These are phyloP conservation scores for Acmispon strigosus DNA, from an alignment of 306 rosid genomes.

Conservation along the genomic window DNA sequence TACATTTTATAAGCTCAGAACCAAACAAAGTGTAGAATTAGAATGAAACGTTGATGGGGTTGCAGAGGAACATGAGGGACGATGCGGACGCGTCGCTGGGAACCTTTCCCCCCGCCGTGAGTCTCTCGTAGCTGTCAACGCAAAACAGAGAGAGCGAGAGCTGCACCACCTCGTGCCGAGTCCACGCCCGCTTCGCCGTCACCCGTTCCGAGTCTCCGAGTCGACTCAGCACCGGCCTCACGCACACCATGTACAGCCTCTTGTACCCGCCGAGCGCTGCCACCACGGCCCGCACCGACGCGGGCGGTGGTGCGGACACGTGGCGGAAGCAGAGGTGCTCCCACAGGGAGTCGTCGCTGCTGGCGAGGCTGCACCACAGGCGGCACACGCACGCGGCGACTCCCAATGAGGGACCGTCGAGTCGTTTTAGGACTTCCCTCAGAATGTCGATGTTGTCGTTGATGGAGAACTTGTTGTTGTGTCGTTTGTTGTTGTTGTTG, in stretches of 20 bases:
- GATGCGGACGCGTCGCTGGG: constrained; percentile 37
- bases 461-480: constrained; percentile 52
- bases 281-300: constrained; percentile 48
- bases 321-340: constrained; percentile 87
- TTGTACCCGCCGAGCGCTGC: constrained; percentile 89
- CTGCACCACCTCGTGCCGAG: constrained; percentile 65
- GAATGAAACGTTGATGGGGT: constrained; percentile 41
- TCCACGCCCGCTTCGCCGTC: constrained; percentile 57
- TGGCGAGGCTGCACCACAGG: constrained; percentile 64
- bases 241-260: constrained; percentile 75
- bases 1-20: no score
- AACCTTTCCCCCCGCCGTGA: constrained; percentile 19
- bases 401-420: constrained; percentile 84
- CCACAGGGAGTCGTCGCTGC: constrained; percentile 85
- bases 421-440: constrained; percentile 72
- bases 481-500: neutral
- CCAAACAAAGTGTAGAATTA: neutral
- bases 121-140: constrained; percentile 46
- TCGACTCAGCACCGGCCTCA: constrained; percentile 76
- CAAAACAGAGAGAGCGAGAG: constrained; percentile 87
- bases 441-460: constrained; percentile 93
- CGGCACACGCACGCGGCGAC: constrained; percentile 88
- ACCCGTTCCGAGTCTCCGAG: constrained; percentile 56
- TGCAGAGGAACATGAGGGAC: constrained; percentile 57
- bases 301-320: constrained; percentile 44